Evolutionary conservation across 164 flowering plant species (phyloP).

Genomic region (Aristolochia fimbriata): DNA sequence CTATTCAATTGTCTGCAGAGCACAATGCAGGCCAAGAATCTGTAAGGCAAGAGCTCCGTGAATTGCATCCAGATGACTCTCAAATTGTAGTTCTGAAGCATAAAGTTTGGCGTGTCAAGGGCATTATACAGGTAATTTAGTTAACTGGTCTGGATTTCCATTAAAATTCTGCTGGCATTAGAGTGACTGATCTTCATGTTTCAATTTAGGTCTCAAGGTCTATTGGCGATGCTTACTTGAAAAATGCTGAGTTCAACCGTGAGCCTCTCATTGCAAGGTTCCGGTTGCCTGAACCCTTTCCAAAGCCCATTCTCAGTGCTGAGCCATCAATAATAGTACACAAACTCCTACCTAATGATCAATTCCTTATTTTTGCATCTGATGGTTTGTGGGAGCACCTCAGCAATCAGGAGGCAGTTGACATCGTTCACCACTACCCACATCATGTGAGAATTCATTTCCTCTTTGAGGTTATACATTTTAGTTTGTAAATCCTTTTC

Average conservation of each 20-base stretch:
- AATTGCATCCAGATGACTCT: slow-evolving; percentile 84
- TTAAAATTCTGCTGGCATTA: no score
- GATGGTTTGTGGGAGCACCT: slow-evolving; percentile 96
- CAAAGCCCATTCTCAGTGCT: slow-evolving; percentile 63
- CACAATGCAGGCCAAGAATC: slow-evolving; percentile 78
- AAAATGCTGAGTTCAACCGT: slow-evolving; percentile 65
- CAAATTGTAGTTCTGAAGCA: slow-evolving; percentile 86
- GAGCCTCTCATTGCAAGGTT: slow-evolving; percentile 69
- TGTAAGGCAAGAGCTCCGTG: slow-evolving; percentile 68
- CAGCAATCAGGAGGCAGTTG: slow-evolving; percentile 84
- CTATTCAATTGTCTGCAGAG: slow-evolving; percentile 73
- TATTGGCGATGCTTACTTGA: slow-evolving; percentile 89
- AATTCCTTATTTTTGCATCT: slow-evolving; percentile 83
- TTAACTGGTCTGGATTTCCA: no score
- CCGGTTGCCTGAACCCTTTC: slow-evolving; percentile 55
- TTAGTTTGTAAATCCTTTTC: no score
- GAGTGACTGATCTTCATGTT: not conserved
- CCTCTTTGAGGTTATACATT: no score
- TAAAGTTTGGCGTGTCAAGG: slow-evolving; percentile 97
- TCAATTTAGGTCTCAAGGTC: slow-evolving; percentile 73
- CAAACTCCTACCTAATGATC: slow-evolving; percentile 54
- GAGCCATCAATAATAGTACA: slow-evolving; percentile 66
- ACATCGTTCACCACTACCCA: slow-evolving; percentile 56
- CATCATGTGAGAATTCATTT: slow-evolving; percentile 45
- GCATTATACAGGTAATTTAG: slow-evolving; percentile 66